Base-by-base conservation (phyloP, 164 flowering plant genomes). In the Malania oleifera region DNA sequence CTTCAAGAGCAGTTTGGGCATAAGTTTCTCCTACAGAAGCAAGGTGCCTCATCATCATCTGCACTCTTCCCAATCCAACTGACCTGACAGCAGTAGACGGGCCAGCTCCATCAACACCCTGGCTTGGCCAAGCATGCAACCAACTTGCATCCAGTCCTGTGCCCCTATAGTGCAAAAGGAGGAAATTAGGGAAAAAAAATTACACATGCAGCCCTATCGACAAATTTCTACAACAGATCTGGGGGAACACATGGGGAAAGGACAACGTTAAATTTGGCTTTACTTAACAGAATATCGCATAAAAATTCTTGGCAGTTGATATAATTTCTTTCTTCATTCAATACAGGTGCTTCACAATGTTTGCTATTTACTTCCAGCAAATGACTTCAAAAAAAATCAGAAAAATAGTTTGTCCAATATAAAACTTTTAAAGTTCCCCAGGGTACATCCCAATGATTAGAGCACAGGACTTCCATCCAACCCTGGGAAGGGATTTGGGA, bases 41-140 rank as follows among this genome's bases (percentile, higher is more conserved):
- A 67, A 93, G 89, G 61, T 91, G 95, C 68, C 97, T 82, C 97
- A 93, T 88, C 96, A 93, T 82, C 95, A 81, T 85, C 72, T 93
- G 99, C 52, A 93, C 92, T 63, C 96, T 71, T 23, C 89, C 78
- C 38, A 93, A 56, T 34, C 99, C 93, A 66, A 70, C 88, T 19
- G 96, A 66, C 61, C 88, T 70, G 17, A 66, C 70, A 55, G 81
- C 79, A 43, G 69, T 78, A 12, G 99, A 93, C 10, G 99, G 91
- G 24, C 97, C 96, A 57, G 96, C 91, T 66, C 88, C 99, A 73
- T 93, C 96, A 67, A 76, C 69, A 63, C 88, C 78, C 47, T 76
- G 79, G 44, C 67, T 62, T 18, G 85, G 79, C 89, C 87, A 83
- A 43, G 77, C 51, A 50, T 77, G 77, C 72, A 78, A 59, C 98